Percentiles rank a stretch among this genome's conserved stretches.
Evolutionary conservation across 352 stramenopile genomes (phyloP).

Genomic region (Globisporangium cederbergense): DNA sequence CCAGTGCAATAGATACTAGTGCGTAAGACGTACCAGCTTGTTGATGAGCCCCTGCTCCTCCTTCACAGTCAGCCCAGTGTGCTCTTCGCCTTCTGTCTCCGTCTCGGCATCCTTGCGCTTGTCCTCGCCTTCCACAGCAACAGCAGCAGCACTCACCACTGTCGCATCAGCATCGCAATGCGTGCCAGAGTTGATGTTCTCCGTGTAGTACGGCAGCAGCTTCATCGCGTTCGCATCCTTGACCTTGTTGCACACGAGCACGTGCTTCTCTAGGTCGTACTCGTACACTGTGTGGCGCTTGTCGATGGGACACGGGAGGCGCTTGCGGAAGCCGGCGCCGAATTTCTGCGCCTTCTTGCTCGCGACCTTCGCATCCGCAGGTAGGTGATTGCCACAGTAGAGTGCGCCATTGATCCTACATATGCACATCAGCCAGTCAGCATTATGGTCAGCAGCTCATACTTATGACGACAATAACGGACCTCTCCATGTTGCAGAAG

Average conservation of each 20-base stretch:
- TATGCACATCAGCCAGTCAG: background rate
- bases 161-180: constrained; percentile 20
- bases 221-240: constrained; percentile 61
- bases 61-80: constrained; percentile 33
- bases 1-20: background rate
- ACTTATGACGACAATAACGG: background rate
- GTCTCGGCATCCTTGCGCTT: constrained; percentile 2
- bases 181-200: constrained; percentile 78
- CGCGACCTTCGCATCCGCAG: constrained; percentile 22
- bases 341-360: constrained; percentile 74
- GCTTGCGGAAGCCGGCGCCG: constrained; percentile 41
- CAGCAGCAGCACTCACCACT: too few species aligned
- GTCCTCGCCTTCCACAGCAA: constrained; percentile 8
- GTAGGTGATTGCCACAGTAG: constrained; percentile 79
- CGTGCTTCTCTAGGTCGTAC: constrained; percentile 77
- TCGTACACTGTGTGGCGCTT: constrained; percentile 68
- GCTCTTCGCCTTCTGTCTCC: constrained; percentile 21
- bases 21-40: constrained; percentile 36
- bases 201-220: constrained; percentile 62
- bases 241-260: constrained; percentile 74
- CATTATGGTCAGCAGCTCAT: background rate
- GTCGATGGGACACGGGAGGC: constrained; percentile 77
- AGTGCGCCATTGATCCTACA: constrained; percentile 30
- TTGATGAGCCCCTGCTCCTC: constrained; percentile 70
- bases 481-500: constrained; percentile 81